Evolutionary conservation across 495 filamentous ascomycete species (phyloP).

Genomic region (Sabuloglossum arenarium): DNA sequence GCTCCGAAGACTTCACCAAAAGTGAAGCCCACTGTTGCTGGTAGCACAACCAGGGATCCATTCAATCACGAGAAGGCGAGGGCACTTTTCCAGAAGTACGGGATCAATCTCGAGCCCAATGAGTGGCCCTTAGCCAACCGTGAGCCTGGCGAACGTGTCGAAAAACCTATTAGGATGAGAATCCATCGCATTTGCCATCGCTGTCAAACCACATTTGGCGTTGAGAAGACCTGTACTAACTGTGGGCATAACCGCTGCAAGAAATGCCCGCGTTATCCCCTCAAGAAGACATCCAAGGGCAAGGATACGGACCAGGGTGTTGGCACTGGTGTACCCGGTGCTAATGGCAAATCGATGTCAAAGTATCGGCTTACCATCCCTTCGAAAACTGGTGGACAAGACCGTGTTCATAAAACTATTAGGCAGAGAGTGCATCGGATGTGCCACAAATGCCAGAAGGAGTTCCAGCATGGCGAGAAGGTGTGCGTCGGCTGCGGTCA

Average conservation of each 20-base stretch:
- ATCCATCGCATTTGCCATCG: constrained; percentile 67
- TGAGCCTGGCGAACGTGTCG: constrained; percentile 42
- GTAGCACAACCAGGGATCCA: constrained; percentile 12
- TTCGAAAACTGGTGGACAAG: constrained; percentile 44
- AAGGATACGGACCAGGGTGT: constrained; percentile 28
- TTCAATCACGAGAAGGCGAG: constrained; percentile 48
- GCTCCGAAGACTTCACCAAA: neutral
- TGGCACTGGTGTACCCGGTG: constrained; percentile 13
- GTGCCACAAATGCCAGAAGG: constrained; percentile 53
- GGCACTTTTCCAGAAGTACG: constrained; percentile 54
- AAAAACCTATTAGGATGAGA: constrained; percentile 82
- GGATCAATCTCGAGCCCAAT: constrained; percentile 42
- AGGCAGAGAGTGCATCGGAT: constrained; percentile 50
- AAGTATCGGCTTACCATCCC: constrained; percentile 32
- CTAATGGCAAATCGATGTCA: constrained; percentile 13
- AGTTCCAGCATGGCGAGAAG: constrained; percentile 36
- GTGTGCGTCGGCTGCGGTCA: constrained; percentile 55
- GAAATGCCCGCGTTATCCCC: constrained; percentile 53
- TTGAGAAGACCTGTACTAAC: constrained; percentile 44
- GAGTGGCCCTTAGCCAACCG: constrained; percentile 42
- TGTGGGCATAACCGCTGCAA: constrained; percentile 64
- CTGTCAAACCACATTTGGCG: constrained; percentile 51
- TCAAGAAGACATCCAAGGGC: constrained; percentile 25
- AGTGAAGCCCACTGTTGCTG: neutral
- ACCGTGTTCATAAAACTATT: constrained; percentile 42